A percentile compares a stretch with the other conserved stretches of the same genome.
Evolutionary conservation across 306 rosid genomes (phyloP).

Genomic region (Luffa acutangula): DNA sequence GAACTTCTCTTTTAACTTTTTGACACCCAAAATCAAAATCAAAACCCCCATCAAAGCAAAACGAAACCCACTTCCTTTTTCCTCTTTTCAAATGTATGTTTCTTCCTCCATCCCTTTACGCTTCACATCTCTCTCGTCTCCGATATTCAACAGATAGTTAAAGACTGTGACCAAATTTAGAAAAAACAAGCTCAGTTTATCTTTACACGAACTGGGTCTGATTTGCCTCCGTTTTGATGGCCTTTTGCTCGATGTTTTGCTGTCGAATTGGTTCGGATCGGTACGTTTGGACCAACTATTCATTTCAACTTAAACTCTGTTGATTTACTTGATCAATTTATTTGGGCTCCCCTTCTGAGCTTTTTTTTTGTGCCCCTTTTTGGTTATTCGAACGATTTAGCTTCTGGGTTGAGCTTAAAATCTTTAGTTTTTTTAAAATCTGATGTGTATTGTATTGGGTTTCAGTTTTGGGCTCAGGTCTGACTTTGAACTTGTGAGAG

Average conservation of each 20-base stretch:
- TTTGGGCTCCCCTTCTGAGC: neutral
- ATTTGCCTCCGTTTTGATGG: conserved; percentile 37
- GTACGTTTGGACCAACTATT: conserved; percentile 29
- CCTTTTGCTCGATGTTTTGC: conserved; percentile 41
- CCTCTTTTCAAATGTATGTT: conserved; percentile 10
- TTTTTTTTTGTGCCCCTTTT: neutral
- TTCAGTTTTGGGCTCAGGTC: neutral
- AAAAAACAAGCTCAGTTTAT: conserved; percentile 18
- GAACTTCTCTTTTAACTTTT: conserved; percentile 1
- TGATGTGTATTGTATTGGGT: neutral
- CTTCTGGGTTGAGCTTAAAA: conserved; percentile 20
- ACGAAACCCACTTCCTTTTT: neutral
- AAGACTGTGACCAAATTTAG: neutral
- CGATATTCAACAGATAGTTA: neutral
- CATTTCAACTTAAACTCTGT: neutral
- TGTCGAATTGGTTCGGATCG: conserved; percentile 65
- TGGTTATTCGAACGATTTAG: conserved; percentile 14
- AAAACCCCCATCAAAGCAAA: neutral
- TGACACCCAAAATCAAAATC: neutral
- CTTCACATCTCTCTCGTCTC: conserved; percentile 16
- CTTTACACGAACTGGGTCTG: conserved; percentile 15
- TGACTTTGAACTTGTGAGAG: neutral
- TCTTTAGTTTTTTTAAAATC: neutral
- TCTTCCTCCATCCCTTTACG: conserved; percentile 18
- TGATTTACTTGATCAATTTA: neutral